Percentiles rank a stretch among this genome's conserved stretches.
phyloP scores from a whole-genome alignment of 169 alveolate species.

The Ichthyophthirius multifiliis region DNA sequence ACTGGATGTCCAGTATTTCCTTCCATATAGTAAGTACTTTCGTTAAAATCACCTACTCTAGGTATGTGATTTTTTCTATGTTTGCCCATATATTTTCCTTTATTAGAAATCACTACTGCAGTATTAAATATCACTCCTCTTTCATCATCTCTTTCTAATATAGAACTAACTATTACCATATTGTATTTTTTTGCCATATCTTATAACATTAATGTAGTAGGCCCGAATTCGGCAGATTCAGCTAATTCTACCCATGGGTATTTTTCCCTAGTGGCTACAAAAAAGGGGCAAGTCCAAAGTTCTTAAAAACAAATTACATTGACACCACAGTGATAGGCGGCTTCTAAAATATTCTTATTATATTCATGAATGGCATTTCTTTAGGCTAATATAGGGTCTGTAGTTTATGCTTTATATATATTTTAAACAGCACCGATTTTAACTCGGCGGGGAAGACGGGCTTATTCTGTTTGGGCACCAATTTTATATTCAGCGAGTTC shows the following conservation, averaged over 20 bases:
- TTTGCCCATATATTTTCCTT: constrained; percentile 45
- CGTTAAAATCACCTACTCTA: constrained; percentile 58
- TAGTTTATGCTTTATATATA: constrained; percentile 38
- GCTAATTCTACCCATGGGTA: constrained; percentile 50
- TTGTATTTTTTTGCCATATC: constrained; percentile 41
- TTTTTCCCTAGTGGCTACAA: constrained; percentile 44
- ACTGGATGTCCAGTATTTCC: constrained; percentile 62
- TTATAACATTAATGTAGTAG: constrained; percentile 22
- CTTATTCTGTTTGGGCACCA: constrained; percentile 8
- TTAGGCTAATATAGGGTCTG: constrained; percentile 30
- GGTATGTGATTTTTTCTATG: constrained; percentile 57
- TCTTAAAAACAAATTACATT: constrained; percentile 43
- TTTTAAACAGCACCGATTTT: constrained; percentile 50
- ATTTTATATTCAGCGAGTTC: constrained; percentile 36
- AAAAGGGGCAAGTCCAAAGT: constrained; percentile 47
- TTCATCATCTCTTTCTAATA: constrained; percentile 39
- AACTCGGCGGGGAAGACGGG: constrained; percentile 36
- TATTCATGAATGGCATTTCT: constrained; percentile 29
- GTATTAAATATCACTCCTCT: constrained; percentile 41
- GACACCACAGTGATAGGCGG: constrained; percentile 46
- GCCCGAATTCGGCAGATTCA: constrained; percentile 33
- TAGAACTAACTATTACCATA: constrained; percentile 40
- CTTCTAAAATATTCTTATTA: constrained; percentile 31
- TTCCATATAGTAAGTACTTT: constrained; percentile 57
- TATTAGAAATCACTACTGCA: constrained; percentile 39